phyloP scores from a whole-genome alignment of 352 stramenopile species.

The Blastocystis hominis region DNA sequence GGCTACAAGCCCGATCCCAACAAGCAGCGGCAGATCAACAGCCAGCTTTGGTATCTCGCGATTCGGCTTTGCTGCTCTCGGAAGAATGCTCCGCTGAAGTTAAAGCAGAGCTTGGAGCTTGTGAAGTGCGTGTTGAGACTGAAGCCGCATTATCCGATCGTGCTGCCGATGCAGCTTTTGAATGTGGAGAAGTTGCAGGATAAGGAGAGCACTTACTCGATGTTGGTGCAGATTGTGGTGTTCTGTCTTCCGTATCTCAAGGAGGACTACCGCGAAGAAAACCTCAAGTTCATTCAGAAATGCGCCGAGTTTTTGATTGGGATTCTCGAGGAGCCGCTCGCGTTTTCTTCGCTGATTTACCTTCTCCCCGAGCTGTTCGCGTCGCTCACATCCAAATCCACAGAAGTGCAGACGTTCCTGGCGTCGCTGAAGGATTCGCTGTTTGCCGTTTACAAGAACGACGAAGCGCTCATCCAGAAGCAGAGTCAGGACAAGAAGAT shows the following conservation, averaged over 20 bases:
- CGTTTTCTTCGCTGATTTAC: constrained; percentile 1
- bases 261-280: neutral
- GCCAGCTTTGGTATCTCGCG: neutral
- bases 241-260: constrained; percentile 13
- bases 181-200: neutral
- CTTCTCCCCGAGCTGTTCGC: constrained; percentile 23
- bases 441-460: constrained; percentile 2
- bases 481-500: neutral
- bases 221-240: neutral
- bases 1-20: neutral
- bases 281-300: neutral
- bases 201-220: neutral
- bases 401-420: neutral
- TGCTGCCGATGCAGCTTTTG: neutral
- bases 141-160: neutral
- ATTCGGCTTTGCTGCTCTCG: neutral
- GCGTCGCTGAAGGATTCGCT: neutral
- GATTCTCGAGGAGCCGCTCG: neutral
- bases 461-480: neutral
- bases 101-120: constrained; percentile 7
- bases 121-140: neutral
- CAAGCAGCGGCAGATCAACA: neutral
- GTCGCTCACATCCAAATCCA: neutral
- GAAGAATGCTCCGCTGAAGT: neutral
- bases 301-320: neutral